Percentiles rank a stretch among this genome's conserved stretches.
Evolutionary conservation across 192 early-diverging fungal species (phyloP).

Genomic region (Fimicolochytrium jonesii): DNA sequence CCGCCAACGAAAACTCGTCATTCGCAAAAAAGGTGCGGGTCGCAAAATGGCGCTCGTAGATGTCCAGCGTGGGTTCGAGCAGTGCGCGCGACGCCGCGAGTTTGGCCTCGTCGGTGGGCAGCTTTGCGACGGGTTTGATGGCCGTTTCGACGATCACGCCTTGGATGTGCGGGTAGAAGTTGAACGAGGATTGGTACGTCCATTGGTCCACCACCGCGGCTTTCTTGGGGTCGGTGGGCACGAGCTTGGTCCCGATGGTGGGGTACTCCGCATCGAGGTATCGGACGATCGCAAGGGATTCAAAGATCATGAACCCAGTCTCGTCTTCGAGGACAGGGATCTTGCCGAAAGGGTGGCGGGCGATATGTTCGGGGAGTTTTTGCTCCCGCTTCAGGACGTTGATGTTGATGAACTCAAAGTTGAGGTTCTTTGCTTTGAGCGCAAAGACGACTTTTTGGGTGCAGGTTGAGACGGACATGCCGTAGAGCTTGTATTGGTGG

Average conservation of each 20-base stretch:
- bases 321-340: conserved; percentile 40
- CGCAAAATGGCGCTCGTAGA: conserved; percentile 15
- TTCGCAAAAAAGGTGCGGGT: conserved; percentile 1
- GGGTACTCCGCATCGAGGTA: conserved; percentile 32
- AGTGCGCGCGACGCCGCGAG: not conserved
- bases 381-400: conserved; percentile 30
- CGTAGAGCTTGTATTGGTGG: conserved; percentile 5
- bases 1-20: conserved; percentile 11
- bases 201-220: conserved; percentile 32
- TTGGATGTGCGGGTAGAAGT: conserved; percentile 15
- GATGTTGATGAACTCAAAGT: conserved; percentile 25
- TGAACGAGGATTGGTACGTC: conserved; percentile 1
- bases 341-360: conserved; percentile 38
- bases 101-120: conserved; percentile 4
- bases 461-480: conserved; percentile 17
- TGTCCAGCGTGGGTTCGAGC: conserved; percentile 10
- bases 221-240: conserved; percentile 25
- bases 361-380: conserved; percentile 30
- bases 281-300: conserved; percentile 37
- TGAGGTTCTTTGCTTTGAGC: conserved; percentile 29
- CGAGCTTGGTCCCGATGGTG: conserved; percentile 16
- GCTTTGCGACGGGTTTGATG: not conserved
- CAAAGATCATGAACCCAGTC: conserved; percentile 22
- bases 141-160: conserved; percentile 15
- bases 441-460: conserved; percentile 21